Evolutionary conservation across 2,329 filamentous ascomycete genomes (phyloP), one percentile per base, ranked within the genome.

Genomic region (Fusarium pininemorale): DNA sequence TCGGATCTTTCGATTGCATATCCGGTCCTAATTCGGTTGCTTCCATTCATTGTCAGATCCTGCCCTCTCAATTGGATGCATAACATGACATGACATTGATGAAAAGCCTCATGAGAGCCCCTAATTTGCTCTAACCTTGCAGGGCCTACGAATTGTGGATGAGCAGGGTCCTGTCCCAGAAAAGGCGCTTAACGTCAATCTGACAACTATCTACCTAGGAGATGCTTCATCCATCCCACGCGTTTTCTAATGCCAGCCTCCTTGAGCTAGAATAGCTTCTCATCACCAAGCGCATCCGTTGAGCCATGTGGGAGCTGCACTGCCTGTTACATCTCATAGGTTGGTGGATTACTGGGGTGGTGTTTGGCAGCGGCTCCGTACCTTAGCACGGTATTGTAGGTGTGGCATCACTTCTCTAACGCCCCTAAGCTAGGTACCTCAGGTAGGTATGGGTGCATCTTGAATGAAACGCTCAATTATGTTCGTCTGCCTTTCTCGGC

Each of bases 351-450:
- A 45, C 74, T 69, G 65, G 72, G 67, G 53, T 69, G 64, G 64
- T 58, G 59, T 64, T 69, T 71, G 61, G 72, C 72, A 77, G 73
- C 75, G 74, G 74, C 75, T 77, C 75, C 74, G 74, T 76, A 69
- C 71, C 30, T 66, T 51, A 58, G 56, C 14, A 58, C 42, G 8
- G 24, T 28, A 24, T 48, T 42, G 56, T 38, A 37, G 32, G 41
- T 50, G 55, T 55, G 45, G 62, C 69, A 57, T 66, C 62, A 47
- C 60, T 70, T 62, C 22, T 64, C 37, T 22, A 20, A 69, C 58
- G n/a, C 47, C 64, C 54, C 53, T 55, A 41, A 55, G 35, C 55
- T 50, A 24, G 24, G 24, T 24, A 44, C 24, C 44, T 45, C 5
- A 26, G 12, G 45, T 28, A 28, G 18, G 44, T 20, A 26, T 50